Base-by-base conservation (phyloP, 2,329 filamentous ascomycete species). In the Graphilbum fragrans region DNA sequence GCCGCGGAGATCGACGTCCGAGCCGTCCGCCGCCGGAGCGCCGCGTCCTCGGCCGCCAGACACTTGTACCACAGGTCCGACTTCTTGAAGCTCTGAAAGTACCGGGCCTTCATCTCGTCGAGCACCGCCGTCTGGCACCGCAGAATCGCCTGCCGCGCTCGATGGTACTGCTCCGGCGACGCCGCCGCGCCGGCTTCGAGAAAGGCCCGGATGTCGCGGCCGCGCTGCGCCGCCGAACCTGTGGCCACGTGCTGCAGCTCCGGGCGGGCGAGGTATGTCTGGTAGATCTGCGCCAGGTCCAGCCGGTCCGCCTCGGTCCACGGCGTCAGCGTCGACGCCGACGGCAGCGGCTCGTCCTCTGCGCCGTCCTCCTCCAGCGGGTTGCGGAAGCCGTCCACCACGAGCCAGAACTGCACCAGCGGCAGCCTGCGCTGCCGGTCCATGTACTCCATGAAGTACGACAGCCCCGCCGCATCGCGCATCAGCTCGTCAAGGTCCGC, bases 371-470 rank as follows among this genome's bases (percentile, higher is more conserved):
- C 92, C 60, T 98, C 92, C 3, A 98, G 65, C 0, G 92, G 93
- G 52, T 93, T 94, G 34, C 93, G 82, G 52, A 96, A 86, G 0
- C 92, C 90, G 61, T 98, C 92, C 6, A 96, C 92, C 3, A 96
- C 92, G 33, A 98, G 80, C 87, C 90, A 98, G 59, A 96, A 98
- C 54, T 98, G 92, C 6, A 98, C 88, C 37, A 95, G 65, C 14
- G 83, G 74, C 81, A 96, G 90, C 21, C 90, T 69, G 16, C 74
- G 72, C 56, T 88, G 83, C 34, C 92, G 80, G 57, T 98, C 92
- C 92, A 98, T 98, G 55, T 87, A 96, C 57, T 98, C 92, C 92
- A 98, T 98, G 63, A 98, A 96, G 57, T 94, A 98, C 3, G 92
- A 96, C 9, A 98, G 69, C 1, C 86, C 90, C 1, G 90, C 83